Base-by-base conservation (phyloP, 140 eudicot species). In the Ambrosia hybrid region DNA sequence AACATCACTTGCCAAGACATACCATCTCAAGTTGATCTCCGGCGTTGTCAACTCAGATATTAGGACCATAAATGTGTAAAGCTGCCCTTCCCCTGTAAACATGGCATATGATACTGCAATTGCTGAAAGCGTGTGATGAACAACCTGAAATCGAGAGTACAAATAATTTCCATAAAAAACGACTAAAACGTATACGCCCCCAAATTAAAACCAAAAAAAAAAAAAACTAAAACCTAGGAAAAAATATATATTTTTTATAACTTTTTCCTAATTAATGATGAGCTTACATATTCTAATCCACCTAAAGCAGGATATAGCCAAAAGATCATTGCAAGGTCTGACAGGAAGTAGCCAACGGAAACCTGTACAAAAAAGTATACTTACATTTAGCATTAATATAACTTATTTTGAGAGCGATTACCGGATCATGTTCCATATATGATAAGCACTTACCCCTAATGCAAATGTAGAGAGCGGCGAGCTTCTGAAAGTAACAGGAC, bases 281-380 rank as follows among this genome's bases (percentile, higher is more conserved):
- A 73, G 88, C 99, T 90, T 88, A 94, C 99, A 69, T 90, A 94
- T 83, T 94, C 99, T 76, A 85, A 49, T 76, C 99, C 99, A 74
- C 99, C 99, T 81, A 94, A 81, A 57, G 97, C 85, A 76, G 99
- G 99, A 82, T 85, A 94, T 30, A 88, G 65, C 99, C 99, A 94
- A 78, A 86, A 86, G 72, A 94, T 86, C 99, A 94, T 90, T 61
- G 77, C 91, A 73, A 94, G 99, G 76, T 94, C 99, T 21, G 97
- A 74, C 37, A 90, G 58, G 55, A 94, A 94, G 88, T 94, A 94
- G 43, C 99, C 99, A 63, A 86, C 97, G 65, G 99, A 90, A 57
- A 90, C 88, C 99, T 94, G 97, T 55, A 71, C n/a, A 56, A 84
- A 39, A 41, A 72, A 79, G 16, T 51, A 71, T 26, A 76, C 60